Base-by-base conservation (phyloP, 2,329 filamentous ascomycete species). In the Fusarium avenaceum region DNA sequence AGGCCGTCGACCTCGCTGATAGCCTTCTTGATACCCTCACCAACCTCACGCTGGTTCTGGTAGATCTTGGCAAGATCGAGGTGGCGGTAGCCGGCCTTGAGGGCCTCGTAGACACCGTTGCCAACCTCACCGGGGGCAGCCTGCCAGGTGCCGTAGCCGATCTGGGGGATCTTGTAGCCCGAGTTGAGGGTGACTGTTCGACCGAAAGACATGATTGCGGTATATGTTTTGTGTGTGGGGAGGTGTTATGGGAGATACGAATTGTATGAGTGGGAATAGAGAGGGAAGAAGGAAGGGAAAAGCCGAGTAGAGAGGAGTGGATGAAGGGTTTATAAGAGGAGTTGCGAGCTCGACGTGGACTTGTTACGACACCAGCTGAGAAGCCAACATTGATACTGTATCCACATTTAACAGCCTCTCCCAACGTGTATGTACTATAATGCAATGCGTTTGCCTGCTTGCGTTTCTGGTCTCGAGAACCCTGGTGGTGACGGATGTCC, bases 61-160 rank as follows among this genome's bases (percentile, higher is more conserved):
- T 92, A 92, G 68, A 82, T 76, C 76, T 81, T 82, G 76, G 80
- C 81, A 45, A 83, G 76, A 62, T 83, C 81, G 67, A 91, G 87
- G 77, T 90, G 88, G 52, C 87, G 84, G 80, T 91, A 91, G 60
- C 89, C 89, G 39, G 82, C 78, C 76, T 85, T 86, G 62, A 91
- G 83, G 35, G 89, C 89, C 68, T 84, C 84, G 76, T 87, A 88
- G 73, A 92, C 88, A 40, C 89, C 89, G 38, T 85, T 81, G 59
- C 86, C 85, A 62, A 90, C 89, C 78, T 91, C 86, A 67, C 86
- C 87, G 51, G 88, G 88, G 70, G 84, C 81, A 32, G 89, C 87
- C 76, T 91, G 89, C 89, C 89, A 91, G 72, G 89, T 91, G 73
- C 89, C 89, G 62, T 77, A 83, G 65, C 86, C 85, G 64, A 89